Conservation (phyloP, 768 basidiomycete genomes). For the Hygrocybe coccinea region DNA sequence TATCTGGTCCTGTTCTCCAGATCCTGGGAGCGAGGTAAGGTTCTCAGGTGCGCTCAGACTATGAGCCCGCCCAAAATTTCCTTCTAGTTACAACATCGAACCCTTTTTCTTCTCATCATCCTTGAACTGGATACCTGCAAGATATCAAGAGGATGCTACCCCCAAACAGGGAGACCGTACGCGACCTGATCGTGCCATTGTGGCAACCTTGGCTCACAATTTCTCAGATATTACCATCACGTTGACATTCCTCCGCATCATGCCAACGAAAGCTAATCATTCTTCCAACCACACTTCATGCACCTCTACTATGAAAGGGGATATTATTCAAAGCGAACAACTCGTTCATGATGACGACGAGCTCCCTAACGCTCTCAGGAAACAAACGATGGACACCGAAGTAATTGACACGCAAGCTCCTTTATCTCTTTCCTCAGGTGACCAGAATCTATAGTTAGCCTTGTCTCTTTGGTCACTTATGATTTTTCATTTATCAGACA, state of each 20-base stretch:
- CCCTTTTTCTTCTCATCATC: slow-evolving; percentile 44
- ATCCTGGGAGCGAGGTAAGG: slow-evolving; percentile 37
- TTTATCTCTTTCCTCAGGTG: slow-evolving; percentile 32
- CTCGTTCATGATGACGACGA: too few species aligned
- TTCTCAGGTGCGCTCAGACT: too few species aligned
- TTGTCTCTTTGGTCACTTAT: not conserved
- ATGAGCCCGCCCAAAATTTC: too few species aligned
- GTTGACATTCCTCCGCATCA: slow-evolving; percentile 27
- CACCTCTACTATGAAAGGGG: not conserved
- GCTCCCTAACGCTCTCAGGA: too few species aligned
- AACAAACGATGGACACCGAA: slow-evolving; percentile 3
- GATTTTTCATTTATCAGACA: slow-evolving; percentile 5
- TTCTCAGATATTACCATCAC: slow-evolving; percentile 40
- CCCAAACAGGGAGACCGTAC: slow-evolving; percentile 33
- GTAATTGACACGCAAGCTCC: slow-evolving; percentile 42
- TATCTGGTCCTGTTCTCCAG: slow-evolving; percentile 28
- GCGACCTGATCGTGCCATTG: slow-evolving; percentile 12
- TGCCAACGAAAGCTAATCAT: not conserved
- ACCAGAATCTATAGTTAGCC: slow-evolving; percentile 1
- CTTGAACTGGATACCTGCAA: slow-evolving; percentile 38
- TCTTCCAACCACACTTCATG: not conserved
- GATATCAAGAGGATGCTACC: slow-evolving; percentile 35
- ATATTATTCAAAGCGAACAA: not conserved
- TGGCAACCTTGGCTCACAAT: not conserved
- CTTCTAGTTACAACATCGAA: slow-evolving; percentile 36